These are phyloP conservation scores for Lotus japonicus DNA, from an alignment of 306 rosid species.

Conservation along the genomic window DNA sequence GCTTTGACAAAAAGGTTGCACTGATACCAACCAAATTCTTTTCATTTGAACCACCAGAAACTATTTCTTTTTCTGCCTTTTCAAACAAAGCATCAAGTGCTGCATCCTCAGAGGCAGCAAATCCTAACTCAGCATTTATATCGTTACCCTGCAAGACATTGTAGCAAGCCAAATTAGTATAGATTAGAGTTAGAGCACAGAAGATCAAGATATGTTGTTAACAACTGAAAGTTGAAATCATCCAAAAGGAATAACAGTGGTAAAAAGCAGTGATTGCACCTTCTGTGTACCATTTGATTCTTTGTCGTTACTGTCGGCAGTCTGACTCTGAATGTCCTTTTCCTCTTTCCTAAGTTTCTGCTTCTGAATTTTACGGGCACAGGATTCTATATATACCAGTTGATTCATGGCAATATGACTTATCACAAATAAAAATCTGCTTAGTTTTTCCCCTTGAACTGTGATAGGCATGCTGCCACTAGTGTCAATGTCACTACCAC, in stretches of 20 bases:
- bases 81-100: conserved; percentile 74
- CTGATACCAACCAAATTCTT: conserved; percentile 74
- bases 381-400: conserved; percentile 76
- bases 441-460: conserved; percentile 59
- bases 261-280: conserved; percentile 36
- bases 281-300: conserved; percentile 38
- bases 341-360: conserved; percentile 57
- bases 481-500: conserved; percentile 43
- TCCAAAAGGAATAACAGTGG: background rate
- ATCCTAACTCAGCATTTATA: conserved; percentile 82
- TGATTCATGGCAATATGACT: conserved; percentile 97
- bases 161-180: background rate
- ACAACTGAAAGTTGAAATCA: conserved; percentile 1
- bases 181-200: conserved; percentile 3
- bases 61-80: conserved; percentile 84
- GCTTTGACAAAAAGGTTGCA: conserved; percentile 74
- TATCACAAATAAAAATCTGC: conserved; percentile 66
- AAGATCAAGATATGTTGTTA: background rate
- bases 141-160: conserved; percentile 55
- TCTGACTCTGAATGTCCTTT: conserved; percentile 43
- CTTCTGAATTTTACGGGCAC: conserved; percentile 77
- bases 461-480: conserved; percentile 40
- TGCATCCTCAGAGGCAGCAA: conserved; percentile 95
- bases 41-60: conserved; percentile 52
- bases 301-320: conserved; percentile 30